These are phyloP conservation scores for Chrysosporium queenslandicum DNA, from an alignment of 2,329 filamentous ascomycete genomes.

Conservation along the genomic window DNA sequence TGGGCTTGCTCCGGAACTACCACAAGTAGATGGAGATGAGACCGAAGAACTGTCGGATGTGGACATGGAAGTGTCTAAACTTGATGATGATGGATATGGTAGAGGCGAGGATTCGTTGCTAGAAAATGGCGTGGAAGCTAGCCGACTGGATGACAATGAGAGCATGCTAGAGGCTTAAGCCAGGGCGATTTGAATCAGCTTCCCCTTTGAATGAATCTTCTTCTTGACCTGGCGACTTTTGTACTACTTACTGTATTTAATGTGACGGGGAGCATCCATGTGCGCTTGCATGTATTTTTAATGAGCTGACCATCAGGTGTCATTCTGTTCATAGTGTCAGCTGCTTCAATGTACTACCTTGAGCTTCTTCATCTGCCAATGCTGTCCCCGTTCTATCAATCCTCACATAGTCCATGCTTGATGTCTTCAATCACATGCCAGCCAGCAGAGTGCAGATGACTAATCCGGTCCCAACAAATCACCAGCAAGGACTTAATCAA, in stretches of 20 bases:
- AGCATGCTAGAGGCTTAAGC: conserved; percentile 13
- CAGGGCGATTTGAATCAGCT: neutral
- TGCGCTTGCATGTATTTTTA: neutral
- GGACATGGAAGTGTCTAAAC: conserved; percentile 12
- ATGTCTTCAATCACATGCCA: neutral
- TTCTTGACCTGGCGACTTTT: neutral
- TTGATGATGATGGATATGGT: conserved; percentile 3
- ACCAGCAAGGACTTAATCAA: neutral
- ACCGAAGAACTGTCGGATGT: conserved; percentile 13
- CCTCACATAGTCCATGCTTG: no score
- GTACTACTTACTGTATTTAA: neutral
- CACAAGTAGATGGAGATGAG: conserved; percentile 5
- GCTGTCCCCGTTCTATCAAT: neutral
- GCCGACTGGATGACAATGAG: conserved; percentile 12
- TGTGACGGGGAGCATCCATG: neutral
- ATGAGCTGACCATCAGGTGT: neutral
- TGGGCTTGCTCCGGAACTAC: neutral
- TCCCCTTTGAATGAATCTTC: neutral
- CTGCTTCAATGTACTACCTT: neutral
- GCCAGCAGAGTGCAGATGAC: neutral
- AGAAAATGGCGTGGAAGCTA: conserved; percentile 5
- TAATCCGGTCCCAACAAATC: neutral
- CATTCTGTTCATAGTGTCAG: neutral
- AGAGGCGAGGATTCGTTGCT: neutral
- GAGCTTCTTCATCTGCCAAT: neutral